phyloP scores from a whole-genome alignment of 352 stramenopile species.

The Pythium chondricola region DNA sequence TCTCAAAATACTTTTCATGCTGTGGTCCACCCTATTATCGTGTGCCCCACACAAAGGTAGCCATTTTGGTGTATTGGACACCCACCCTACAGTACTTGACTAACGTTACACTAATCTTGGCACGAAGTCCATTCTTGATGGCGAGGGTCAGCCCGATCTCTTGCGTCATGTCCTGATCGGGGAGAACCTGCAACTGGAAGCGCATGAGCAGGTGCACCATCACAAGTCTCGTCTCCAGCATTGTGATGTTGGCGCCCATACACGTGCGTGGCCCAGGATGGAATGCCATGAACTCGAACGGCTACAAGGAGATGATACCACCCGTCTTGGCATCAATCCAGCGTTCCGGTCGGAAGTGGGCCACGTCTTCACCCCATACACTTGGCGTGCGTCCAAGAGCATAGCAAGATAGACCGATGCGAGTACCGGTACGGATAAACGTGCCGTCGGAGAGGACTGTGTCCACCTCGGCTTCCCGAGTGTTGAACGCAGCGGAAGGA shows the following conservation, averaged over 20 bases:
- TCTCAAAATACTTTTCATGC: too few relatives aligned
- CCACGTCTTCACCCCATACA: slow-evolving; percentile 59
- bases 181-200: slow-evolving; percentile 38
- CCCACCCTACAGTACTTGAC: neutral
- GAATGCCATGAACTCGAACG: slow-evolving; percentile 66
- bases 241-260: slow-evolving; percentile 51
- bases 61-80: too few relatives aligned
- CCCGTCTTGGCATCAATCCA: slow-evolving; percentile 42
- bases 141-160: slow-evolving; percentile 41
- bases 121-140: slow-evolving; percentile 29
- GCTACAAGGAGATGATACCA: slow-evolving; percentile 31
- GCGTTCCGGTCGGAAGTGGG: slow-evolving; percentile 36
- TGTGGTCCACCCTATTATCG: too few relatives aligned
- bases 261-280: slow-evolving; percentile 59
- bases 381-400: slow-evolving; percentile 33
- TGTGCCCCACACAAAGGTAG: slow-evolving; percentile 7
- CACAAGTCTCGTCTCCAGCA: slow-evolving; percentile 71
- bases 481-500: slow-evolving; percentile 38
- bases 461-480: slow-evolving; percentile 28
- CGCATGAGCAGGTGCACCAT: slow-evolving; percentile 36
- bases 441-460: slow-evolving; percentile 66
- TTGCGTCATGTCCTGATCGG: slow-evolving; percentile 34
- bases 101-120: slow-evolving; percentile 1
- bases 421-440: slow-evolving; percentile 40
- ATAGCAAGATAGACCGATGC: slow-evolving; percentile 46